Conservation (phyloP, 441 rosid genomes). For the Brassica hybrid region DNA sequence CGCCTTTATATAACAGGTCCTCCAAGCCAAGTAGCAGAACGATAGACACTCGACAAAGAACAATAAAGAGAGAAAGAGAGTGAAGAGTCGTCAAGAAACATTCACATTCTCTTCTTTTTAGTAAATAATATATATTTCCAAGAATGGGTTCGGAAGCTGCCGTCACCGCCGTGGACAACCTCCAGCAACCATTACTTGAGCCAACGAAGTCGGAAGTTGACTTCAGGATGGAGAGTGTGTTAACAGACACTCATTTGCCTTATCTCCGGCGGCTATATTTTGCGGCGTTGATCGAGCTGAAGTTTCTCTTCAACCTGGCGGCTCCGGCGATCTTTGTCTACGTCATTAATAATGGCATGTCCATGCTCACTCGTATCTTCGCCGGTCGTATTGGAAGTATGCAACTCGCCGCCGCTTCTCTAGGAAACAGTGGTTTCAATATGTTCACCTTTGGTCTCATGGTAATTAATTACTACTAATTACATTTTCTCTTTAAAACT, state of each 20-base stretch:
- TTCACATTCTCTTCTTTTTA: not conserved
- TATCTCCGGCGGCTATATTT: slow-evolving; percentile 39
- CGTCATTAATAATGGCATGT: slow-evolving; percentile 55
- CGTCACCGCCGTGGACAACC: slow-evolving; percentile 17
- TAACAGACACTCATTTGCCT: slow-evolving; percentile 44
- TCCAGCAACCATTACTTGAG: slow-evolving; percentile 45
- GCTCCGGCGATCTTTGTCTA: slow-evolving; percentile 62
- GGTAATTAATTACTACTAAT: slow-evolving; percentile 42
- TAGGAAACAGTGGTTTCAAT: slow-evolving; percentile 69
- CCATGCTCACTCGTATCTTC: slow-evolving; percentile 63
- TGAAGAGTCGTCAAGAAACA: slow-evolving; percentile 7
- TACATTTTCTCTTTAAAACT: not conserved
- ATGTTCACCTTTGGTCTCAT: slow-evolving; percentile 65
- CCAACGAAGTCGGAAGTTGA: slow-evolving; percentile 33
- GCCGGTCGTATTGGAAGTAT: slow-evolving; percentile 71
- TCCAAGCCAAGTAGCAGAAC: slow-evolving; percentile 21
- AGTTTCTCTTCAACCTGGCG: slow-evolving; percentile 51
- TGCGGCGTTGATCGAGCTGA: slow-evolving; percentile 57
- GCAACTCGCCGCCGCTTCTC: slow-evolving; percentile 72
- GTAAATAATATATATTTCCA: not conserved
- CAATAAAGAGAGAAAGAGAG: not conserved
- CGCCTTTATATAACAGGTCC: slow-evolving; percentile 32
- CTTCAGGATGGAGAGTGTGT: slow-evolving; percentile 54
- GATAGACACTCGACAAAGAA: not conserved
- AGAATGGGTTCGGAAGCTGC: slow-evolving; percentile 38